phyloP scores from a whole-genome alignment of 768 basidiomycete species.

The Auricularia heimuer region DNA sequence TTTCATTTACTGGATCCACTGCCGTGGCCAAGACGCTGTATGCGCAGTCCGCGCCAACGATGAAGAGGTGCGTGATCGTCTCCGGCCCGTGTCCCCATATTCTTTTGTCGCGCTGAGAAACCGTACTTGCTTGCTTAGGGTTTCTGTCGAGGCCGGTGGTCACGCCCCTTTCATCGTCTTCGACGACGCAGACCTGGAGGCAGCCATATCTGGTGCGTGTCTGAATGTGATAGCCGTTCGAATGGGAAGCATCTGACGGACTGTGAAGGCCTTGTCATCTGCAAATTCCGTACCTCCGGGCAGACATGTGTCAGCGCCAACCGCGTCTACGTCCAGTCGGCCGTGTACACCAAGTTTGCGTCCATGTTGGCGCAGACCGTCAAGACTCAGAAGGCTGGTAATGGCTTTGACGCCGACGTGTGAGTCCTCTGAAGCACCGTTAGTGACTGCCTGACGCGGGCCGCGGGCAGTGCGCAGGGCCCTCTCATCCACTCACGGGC shows the following conservation, averaged over 20 bases:
- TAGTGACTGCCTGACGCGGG: no score
- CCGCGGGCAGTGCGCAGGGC: conserved; percentile 66
- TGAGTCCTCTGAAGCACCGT: conserved; percentile 25
- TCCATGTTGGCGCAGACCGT: conserved; percentile 76
- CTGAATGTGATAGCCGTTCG: no score
- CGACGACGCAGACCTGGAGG: conserved; percentile 87
- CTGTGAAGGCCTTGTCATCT: conserved; percentile 30
- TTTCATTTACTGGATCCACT: conserved; percentile 88
- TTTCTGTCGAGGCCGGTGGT: conserved; percentile 84
- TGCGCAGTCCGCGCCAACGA: conserved; percentile 58
- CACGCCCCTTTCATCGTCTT: conserved; percentile 97
- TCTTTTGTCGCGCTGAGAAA: no score
- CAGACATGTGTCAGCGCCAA: conserved; percentile 88
- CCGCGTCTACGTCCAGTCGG: conserved; percentile 85
- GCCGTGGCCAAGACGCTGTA: conserved; percentile 69
- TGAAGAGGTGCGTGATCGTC: conserved; percentile 59
- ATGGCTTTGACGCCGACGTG: conserved; percentile 72
- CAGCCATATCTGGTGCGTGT: conserved; percentile 46
- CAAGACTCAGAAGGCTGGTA: conserved; percentile 76
- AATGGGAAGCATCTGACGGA: no score
- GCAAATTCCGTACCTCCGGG: conserved; percentile 73
- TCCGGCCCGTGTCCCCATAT: no score
- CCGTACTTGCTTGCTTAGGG: conserved; percentile 18
- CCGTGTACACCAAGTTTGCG: conserved; percentile 87
- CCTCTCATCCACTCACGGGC: conserved; percentile 87